Base-by-base conservation (phyloP, 2,329 filamentous ascomycete genomes). In the Penicillium capsulatum region DNA sequence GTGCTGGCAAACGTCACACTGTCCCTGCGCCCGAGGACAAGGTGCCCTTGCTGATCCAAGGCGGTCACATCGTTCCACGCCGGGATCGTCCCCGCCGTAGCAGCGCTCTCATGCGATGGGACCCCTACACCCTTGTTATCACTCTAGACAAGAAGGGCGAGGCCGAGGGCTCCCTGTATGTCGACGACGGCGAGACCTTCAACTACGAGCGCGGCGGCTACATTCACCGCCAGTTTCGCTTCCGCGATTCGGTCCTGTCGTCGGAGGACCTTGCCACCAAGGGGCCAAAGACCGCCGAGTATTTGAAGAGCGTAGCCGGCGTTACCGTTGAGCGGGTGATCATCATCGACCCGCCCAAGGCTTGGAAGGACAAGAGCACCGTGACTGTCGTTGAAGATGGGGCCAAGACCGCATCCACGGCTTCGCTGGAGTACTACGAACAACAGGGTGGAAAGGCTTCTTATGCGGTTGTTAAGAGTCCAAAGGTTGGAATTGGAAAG, bases 121-220 rank as follows among this genome's bases (percentile, higher is more conserved):
- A 98, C 63, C 90, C 94, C 28, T 95, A 95, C 70, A 98, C 92
- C 0, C 78, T 98, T 1, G 82, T 98, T 2, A 74, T 97, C 2
- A 77, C 79, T 0, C 72, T 94, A 11, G 73, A 79, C 51, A 78
- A 80, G 51, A 73, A 77, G 20, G 81, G 84, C 37, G 79, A 82
- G 54, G 88, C 91, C 0, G 77, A 83, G 33, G 92, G 92, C 17
- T 83, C 85, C 34, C 71, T 98, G 6, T 98, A 98, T 59, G 73
- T 88, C 19, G 92, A 98, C 59, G 92, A 98, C 51, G 92, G 92
- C 33, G 90, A 97, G 66, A 86, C 84, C 1, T 98, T 90, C 53
- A 88, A 95, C 39, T 89, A 86, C 60, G 74, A 94, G 63, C 72
- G 81, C 48, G 91, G 90, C 8, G 88, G 88, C 46, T 95, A 85